A percentile compares a stretch with the other conserved stretches of the same genome.
phyloP scores from a whole-genome alignment of 495 filamentous ascomycete species.

The Trichoderma reesei region DNA sequence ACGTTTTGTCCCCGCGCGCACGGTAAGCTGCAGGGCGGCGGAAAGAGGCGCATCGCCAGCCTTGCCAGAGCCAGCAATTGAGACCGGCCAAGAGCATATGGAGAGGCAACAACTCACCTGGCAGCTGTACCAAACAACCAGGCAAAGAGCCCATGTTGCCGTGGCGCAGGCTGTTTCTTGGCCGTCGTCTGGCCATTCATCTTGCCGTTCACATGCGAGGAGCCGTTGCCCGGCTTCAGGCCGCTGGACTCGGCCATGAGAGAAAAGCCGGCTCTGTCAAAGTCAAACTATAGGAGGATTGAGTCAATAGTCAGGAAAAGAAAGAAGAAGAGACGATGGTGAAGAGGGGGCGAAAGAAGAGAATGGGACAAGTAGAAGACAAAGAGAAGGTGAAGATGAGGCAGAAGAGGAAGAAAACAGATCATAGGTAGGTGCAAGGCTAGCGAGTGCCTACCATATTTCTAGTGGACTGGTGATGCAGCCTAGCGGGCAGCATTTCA shows the following conservation, averaged over 20 bases:
- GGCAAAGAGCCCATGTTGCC: not conserved
- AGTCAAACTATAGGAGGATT: not conserved
- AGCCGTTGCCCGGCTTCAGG: slow-evolving; percentile 11
- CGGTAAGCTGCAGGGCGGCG: slow-evolving; percentile 35
- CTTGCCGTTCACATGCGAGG: slow-evolving; percentile 9
- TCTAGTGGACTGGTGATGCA: slow-evolving; percentile 5
- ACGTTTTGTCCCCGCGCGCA: slow-evolving; percentile 50
- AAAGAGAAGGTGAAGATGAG: not conserved
- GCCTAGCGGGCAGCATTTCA: slow-evolving; percentile 6
- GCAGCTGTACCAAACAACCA: not conserved
- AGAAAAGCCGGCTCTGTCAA: not conserved
- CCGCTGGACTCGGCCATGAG: slow-evolving; percentile 9
- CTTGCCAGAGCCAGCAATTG: not conserved
- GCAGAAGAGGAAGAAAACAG: not conserved
- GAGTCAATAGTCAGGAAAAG: not conserved
- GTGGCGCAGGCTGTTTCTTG: slow-evolving; percentile 17
- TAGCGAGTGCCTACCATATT: slow-evolving; percentile 1
- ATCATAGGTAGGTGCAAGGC: not conserved
- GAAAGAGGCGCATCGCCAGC: slow-evolving; percentile 20
- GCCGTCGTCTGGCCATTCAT: slow-evolving; percentile 20
- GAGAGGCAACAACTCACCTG: not conserved
- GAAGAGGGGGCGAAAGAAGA: not conserved
- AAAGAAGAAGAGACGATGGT: not conserved
- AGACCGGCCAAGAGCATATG: not conserved
- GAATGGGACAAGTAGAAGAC: not conserved